Evolutionary conservation across 2,329 filamentous ascomycete genomes (phyloP).

Genomic region (Ophiognomonia clavigignenti-juglandacearum): DNA sequence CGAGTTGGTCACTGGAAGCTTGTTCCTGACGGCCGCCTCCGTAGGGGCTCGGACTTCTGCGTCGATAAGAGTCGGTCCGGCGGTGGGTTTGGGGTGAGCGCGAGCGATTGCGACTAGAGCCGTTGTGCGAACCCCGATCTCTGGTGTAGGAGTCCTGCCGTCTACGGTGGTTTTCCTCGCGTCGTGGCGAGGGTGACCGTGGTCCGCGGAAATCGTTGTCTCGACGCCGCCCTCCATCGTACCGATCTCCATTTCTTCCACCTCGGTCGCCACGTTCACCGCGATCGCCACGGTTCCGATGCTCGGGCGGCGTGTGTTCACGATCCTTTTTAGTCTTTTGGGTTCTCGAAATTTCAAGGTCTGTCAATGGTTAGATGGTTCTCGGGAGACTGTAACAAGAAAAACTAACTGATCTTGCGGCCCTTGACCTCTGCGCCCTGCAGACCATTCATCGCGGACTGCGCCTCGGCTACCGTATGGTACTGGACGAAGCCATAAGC

Average conservation of each 20-base stretch:
- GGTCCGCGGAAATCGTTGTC: conserved; percentile 66
- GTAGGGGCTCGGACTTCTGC: conserved; percentile 66
- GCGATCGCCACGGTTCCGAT: conserved; percentile 32
- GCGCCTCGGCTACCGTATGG: conserved; percentile 69
- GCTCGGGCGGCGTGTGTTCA: conserved; percentile 59
- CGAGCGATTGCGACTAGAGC: conserved; percentile 47
- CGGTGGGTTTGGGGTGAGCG: conserved; percentile 56
- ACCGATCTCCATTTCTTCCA: conserved; percentile 41
- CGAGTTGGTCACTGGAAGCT: conserved; percentile 53
- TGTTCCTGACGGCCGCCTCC: conserved; percentile 44
- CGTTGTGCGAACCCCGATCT: conserved; percentile 37
- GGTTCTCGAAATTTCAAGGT: conserved; percentile 84
- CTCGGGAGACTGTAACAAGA: background rate
- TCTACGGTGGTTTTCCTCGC: conserved; percentile 50
- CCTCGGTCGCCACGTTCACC: conserved; percentile 31
- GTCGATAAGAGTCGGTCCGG: conserved; percentile 51
- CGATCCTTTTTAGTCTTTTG: conserved; percentile 65
- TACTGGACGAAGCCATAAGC: conserved; percentile 98
- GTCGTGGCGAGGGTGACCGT: conserved; percentile 54
- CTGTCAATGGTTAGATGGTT: conserved; percentile 40
- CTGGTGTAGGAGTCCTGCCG: conserved; percentile 46
- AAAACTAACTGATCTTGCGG: conserved; percentile 84
- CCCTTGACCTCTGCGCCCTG: conserved; percentile 80
- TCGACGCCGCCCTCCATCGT: conserved; percentile 43
- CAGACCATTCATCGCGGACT: conserved; percentile 67